Percentiles rank a stretch among this genome's conserved stretches.
Evolutionary conservation across 1,284 basidiomycete genomes (phyloP).

Genomic region (Boletus hoseneyae): DNA sequence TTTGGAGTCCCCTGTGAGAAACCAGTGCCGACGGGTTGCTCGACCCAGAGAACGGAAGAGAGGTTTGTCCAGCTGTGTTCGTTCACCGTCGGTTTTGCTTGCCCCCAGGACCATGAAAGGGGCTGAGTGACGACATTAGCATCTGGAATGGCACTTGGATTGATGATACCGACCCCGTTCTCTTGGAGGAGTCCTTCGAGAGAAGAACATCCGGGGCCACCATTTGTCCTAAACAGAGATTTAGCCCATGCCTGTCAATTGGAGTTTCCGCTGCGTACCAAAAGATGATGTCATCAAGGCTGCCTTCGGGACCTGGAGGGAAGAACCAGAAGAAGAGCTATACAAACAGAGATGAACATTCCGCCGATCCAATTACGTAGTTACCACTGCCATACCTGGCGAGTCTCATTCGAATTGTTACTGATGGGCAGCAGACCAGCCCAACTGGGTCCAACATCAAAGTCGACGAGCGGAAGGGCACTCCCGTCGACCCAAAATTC

Average conservation of each 20-base stretch:
- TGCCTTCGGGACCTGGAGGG: slow-evolving; percentile 57
- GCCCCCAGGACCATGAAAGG: slow-evolving; percentile 64
- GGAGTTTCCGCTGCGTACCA: slow-evolving; percentile 18
- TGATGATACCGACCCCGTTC: slow-evolving; percentile 61
- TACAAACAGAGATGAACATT: background rate
- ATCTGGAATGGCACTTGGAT: background rate
- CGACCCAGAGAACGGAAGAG: slow-evolving; percentile 75
- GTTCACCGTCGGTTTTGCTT: slow-evolving; percentile 63
- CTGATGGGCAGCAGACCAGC: slow-evolving; percentile 72
- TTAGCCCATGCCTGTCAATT: no score
- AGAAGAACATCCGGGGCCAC: slow-evolving; percentile 64
- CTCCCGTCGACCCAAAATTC: slow-evolving; percentile 73
- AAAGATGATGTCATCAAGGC: slow-evolving; percentile 60
- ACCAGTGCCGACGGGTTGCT: slow-evolving; percentile 83
- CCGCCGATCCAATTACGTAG: no score
- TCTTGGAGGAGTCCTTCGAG: slow-evolving; percentile 79
- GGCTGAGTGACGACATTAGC: slow-evolving; percentile 40
- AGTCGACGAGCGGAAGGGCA: slow-evolving; percentile 64
- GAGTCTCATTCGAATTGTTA: slow-evolving; percentile 53
- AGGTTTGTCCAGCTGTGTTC: slow-evolving; percentile 50
- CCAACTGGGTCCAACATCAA: slow-evolving; percentile 74
- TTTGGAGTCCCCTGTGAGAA: slow-evolving; percentile 73
- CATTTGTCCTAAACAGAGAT: slow-evolving; percentile 35
- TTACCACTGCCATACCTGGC: slow-evolving; percentile 45
- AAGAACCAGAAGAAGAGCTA: slow-evolving; percentile 51